Evolutionary conservation across 257 asterid species (phyloP).

Genomic region (Thymus quinquecostatus): DNA sequence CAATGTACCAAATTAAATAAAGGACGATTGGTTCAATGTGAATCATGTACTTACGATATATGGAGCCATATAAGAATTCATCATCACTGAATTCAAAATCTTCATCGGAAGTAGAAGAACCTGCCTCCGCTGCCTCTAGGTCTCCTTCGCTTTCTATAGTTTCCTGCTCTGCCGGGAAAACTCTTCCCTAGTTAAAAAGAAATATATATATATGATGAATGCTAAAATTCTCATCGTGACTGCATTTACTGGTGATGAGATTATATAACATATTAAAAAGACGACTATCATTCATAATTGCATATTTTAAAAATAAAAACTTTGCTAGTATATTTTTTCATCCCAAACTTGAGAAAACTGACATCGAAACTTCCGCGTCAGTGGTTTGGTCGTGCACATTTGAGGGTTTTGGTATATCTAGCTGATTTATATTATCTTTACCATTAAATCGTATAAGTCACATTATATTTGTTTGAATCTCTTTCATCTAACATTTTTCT

Average conservation of each 20-base stretch:
- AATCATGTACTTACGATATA: conserved; percentile 33
- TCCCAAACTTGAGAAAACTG: too few relatives aligned
- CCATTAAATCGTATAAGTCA: not conserved
- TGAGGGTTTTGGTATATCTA: not conserved
- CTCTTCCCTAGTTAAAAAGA: conserved; percentile 41
- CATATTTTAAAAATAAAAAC: too few relatives aligned
- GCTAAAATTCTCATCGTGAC: too few relatives aligned
- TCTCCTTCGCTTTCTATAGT: conserved; percentile 43
- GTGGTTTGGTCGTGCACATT: too few relatives aligned
- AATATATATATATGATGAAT: too few relatives aligned
- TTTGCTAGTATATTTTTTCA: too few relatives aligned
- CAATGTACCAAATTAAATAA: not conserved
- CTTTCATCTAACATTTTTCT: too few relatives aligned
- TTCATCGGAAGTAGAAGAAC: conserved; percentile 31
- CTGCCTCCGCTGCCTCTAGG: conserved; percentile 27
- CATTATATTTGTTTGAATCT: not conserved
- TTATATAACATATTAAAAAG: too few relatives aligned
- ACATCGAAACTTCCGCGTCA: too few relatives aligned
- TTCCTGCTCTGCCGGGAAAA: conserved; percentile 29
- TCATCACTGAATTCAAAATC: conserved; percentile 41
- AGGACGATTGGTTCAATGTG: not conserved
- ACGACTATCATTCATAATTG: too few relatives aligned
- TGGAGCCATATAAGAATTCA: conserved; percentile 37
- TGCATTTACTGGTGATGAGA: too few relatives aligned
- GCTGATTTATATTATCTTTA: not conserved